Evolutionary conservation across 2,329 filamentous ascomycete genomes (phyloP).

Genomic region (Xylaria sp.): DNA sequence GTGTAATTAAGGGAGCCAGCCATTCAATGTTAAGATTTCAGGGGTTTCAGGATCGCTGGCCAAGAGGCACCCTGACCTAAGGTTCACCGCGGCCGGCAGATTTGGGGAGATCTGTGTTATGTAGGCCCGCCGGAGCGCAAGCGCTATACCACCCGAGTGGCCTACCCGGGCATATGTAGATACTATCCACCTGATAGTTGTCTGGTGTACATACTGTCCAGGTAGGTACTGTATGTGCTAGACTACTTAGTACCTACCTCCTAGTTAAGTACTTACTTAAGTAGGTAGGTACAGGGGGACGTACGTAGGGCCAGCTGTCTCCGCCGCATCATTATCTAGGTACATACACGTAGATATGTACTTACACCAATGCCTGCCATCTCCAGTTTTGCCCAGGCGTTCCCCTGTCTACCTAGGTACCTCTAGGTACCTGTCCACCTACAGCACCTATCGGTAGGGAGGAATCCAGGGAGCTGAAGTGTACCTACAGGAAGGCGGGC

Average conservation of each 20-base stretch:
- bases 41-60: background rate
- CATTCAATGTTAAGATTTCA: background rate
- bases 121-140: background rate
- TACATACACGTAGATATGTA: background rate
- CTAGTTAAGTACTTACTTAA: background rate
- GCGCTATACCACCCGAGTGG: background rate
- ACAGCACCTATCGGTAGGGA: background rate
- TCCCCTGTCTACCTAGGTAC: too few species aligned
- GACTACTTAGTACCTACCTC: background rate
- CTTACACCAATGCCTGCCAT: too few species aligned
- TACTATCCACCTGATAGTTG: too few species aligned
- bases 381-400: too few species aligned
- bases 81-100: background rate
- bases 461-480: constrained; percentile 3
- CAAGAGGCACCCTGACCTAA: background rate
- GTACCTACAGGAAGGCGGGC: constrained; percentile 18
- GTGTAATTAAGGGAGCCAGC: too few species aligned
- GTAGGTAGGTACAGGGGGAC: background rate
- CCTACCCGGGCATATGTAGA: too few species aligned
- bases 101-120: background rate
- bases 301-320: background rate
- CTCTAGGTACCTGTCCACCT: background rate
- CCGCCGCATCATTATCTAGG: background rate
- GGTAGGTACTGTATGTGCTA: too few species aligned
- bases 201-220: too few species aligned